Evolutionary conservation across 345 rosid genomes (phyloP).

Genomic region (Fremontodendron californicum): DNA sequence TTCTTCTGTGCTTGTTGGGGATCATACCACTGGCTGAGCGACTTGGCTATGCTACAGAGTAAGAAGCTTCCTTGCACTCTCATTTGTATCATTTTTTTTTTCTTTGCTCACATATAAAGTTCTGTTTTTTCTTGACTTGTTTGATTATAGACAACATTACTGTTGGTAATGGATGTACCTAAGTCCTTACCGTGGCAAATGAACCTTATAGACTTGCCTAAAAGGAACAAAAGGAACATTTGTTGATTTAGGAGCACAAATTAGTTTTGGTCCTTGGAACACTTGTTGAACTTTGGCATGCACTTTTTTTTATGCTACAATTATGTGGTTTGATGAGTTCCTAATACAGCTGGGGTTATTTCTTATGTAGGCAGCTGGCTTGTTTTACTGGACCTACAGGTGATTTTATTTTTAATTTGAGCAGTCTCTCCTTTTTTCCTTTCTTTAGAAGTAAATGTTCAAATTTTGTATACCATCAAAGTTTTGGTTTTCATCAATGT

Average conservation of each 20-base stretch:
- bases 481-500: too few relatives aligned
- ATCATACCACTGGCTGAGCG: constrained; percentile 91
- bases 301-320: neutral
- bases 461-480: neutral
- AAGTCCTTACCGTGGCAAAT: neutral
- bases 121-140: neutral
- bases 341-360: constrained; percentile 19
- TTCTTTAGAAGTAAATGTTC: neutral
- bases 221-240: neutral
- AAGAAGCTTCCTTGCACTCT: constrained; percentile 30
- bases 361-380: constrained; percentile 66
- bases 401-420: constrained; percentile 11
- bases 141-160: neutral
- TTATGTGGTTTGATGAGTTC: neutral
- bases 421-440: neutral
- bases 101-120: neutral
- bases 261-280: neutral
- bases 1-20: constrained; percentile 70
- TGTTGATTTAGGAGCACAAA: too few relatives aligned
- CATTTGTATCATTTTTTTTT: neutral
- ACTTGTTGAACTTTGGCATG: neutral
- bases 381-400: constrained; percentile 82
- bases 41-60: constrained; percentile 95
- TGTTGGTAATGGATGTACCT: neutral
- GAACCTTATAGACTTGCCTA: neutral